A percentile compares a stretch with the other conserved stretches of the same genome.
Conservation (phyloP, 192 early-diverging fungal species). For the Oehlia diaphana region DNA sequence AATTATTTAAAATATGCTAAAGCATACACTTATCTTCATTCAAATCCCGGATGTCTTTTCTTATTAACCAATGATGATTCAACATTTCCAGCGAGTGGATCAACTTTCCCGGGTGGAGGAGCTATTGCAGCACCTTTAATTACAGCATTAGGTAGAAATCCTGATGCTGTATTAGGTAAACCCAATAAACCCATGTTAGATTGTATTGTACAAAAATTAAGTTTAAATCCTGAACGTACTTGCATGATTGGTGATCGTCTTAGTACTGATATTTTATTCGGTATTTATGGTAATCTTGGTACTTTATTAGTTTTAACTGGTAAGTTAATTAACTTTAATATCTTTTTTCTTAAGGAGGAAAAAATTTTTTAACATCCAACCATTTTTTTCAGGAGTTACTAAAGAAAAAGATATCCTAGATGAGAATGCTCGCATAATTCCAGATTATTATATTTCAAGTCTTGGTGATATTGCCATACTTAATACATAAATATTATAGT, state of each 20-base stretch:
- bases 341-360: no score
- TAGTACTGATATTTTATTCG: constrained; percentile 96
- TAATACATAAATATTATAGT: no score
- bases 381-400: constrained; percentile 28
- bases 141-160: constrained; percentile 75
- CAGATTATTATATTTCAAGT: constrained; percentile 47
- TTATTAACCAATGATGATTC: constrained; percentile 92
- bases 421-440: constrained; percentile 40
- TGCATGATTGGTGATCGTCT: constrained; percentile 98
- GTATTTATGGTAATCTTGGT: constrained; percentile 76
- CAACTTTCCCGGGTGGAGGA: constrained; percentile 84
- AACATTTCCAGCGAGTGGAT: constrained; percentile 80
- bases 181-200: constrained; percentile 94
- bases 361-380: neutral
- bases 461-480: constrained; percentile 43
- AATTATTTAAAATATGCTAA: constrained; percentile 93
- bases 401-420: constrained; percentile 40
- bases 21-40: constrained; percentile 81
- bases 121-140: constrained; percentile 75
- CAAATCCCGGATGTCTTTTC: constrained; percentile 69
- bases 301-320: constrained; percentile 94
- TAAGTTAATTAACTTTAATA: constrained; percentile 1
- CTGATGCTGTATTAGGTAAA: constrained; percentile 86
- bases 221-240: constrained; percentile 75
- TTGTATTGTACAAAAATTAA: constrained; percentile 81